phyloP scores from a whole-genome alignment of 2,329 filamentous ascomycete species.

The Esteya vermicola region DNA sequence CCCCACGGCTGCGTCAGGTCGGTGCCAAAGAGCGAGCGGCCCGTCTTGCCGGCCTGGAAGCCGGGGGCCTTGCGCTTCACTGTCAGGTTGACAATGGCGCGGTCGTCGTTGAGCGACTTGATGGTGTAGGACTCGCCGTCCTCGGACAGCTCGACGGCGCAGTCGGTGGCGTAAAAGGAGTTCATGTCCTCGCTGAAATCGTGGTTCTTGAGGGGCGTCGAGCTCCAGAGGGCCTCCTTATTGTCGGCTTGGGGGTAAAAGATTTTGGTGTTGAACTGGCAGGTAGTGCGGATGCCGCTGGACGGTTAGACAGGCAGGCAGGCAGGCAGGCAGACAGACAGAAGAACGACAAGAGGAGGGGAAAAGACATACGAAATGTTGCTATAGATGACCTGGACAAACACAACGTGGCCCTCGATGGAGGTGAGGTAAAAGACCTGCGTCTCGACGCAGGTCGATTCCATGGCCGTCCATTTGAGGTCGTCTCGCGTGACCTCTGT shows the following conservation, averaged over 20 bases:
- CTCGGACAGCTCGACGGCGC: constrained; percentile 72
- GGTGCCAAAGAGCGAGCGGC: constrained; percentile 73
- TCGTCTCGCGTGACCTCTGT: constrained; percentile 67
- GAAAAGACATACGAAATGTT: constrained; percentile 67
- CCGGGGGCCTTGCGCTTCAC: constrained; percentile 64
- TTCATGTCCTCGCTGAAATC: constrained; percentile 74
- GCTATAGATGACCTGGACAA: constrained; percentile 92
- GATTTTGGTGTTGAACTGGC: constrained; percentile 90
- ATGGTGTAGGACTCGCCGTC: constrained; percentile 74
- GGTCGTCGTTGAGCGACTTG: constrained; percentile 75
- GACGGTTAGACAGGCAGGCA: not conserved
- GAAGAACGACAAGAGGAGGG: not conserved
- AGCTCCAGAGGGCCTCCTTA: constrained; percentile 69
- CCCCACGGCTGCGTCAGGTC: constrained; percentile 83
- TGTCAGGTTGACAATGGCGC: constrained; percentile 73
- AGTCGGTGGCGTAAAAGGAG: constrained; percentile 74
- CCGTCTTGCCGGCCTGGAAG: constrained; percentile 73
- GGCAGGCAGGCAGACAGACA: not conserved
- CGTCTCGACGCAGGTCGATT: constrained; percentile 83
- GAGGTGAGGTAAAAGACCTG: constrained; percentile 85
- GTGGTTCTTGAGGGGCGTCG: constrained; percentile 62
- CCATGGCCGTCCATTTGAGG: constrained; percentile 68
- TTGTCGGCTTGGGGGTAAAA: constrained; percentile 58
- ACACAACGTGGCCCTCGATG: constrained; percentile 60
- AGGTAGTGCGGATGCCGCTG: constrained; percentile 79